Conservation (phyloP, 441 rosid genomes). For the Erodium trifolium region DNA sequence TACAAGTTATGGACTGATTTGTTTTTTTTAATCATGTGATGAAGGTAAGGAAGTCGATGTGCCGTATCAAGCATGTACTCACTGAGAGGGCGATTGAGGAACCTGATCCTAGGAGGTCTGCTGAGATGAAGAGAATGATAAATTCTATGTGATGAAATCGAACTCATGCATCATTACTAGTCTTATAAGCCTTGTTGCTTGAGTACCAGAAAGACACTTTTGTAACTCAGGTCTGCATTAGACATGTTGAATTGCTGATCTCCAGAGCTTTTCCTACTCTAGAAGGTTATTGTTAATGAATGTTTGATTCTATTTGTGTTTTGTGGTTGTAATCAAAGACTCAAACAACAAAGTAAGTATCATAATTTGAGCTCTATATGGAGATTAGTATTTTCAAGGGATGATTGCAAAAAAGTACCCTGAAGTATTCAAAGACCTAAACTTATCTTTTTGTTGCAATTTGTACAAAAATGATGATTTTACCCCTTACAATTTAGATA, state of each 20-base stretch:
- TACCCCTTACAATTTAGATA: too few relatives aligned
- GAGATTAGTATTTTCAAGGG: not conserved
- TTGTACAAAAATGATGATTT: too few relatives aligned
- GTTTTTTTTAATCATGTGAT: conserved; percentile 7
- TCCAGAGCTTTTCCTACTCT: not conserved
- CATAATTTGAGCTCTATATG: not conserved
- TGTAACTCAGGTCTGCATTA: too few relatives aligned
- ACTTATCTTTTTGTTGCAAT: too few relatives aligned
- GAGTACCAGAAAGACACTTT: not conserved
- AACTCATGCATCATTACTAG: not conserved
- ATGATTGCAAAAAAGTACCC: too few relatives aligned
- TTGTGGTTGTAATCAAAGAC: not conserved
- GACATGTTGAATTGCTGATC: too few relatives aligned
- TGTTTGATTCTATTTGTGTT: not conserved
- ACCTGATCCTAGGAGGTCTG: conserved; percentile 69
- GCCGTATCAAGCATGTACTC: conserved; percentile 79
- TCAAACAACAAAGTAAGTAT: not conserved
- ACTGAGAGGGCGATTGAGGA: conserved; percentile 90
- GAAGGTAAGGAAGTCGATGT: conserved; percentile 84
- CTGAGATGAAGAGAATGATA: conserved; percentile 90
- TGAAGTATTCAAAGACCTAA: too few relatives aligned
- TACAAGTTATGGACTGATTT: not conserved
- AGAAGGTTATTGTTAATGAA: not conserved
- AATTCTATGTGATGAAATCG: conserved; percentile 53
- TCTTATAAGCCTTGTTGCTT: not conserved